phyloP scores from a whole-genome alignment of 2,329 filamentous ascomycete genomes.

The Cytospora piceicola region DNA sequence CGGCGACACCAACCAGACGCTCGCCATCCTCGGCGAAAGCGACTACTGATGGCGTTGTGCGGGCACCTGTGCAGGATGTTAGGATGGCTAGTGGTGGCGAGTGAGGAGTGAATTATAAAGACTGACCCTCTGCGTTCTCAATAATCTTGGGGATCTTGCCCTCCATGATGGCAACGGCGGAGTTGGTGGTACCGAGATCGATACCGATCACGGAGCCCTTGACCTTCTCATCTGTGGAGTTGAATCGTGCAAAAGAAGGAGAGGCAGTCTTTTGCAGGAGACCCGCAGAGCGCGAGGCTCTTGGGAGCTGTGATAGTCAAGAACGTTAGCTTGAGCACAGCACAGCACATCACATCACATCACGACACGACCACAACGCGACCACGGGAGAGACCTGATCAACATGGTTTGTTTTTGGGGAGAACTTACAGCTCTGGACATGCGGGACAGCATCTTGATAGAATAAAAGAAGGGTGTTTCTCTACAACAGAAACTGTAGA shows the following conservation, averaged over 20 bases:
- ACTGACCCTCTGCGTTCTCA: slow-evolving; percentile 90
- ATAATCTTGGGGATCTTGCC: slow-evolving; percentile 95
- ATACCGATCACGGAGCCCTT: slow-evolving; percentile 97
- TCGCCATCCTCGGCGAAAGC: slow-evolving; percentile 95
- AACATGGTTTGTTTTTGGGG: slow-evolving; percentile 34
- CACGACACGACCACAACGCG: background rate
- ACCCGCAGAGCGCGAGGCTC: slow-evolving; percentile 72
- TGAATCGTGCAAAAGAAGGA: slow-evolving; percentile 77
- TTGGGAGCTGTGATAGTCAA: slow-evolving; percentile 67
- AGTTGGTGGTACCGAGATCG: slow-evolving; percentile 97
- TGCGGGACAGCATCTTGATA: slow-evolving; percentile 71
- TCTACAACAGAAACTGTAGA: slow-evolving; percentile 41
- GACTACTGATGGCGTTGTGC: slow-evolving; percentile 92
- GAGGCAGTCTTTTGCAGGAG: slow-evolving; percentile 71
- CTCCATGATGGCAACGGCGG: slow-evolving; percentile 96
- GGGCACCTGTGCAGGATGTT: slow-evolving; percentile 62
- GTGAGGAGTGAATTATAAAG: background rate
- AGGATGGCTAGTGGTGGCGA: slow-evolving; percentile 11
- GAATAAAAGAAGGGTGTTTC: slow-evolving; percentile 40
- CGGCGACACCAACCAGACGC: slow-evolving; percentile 93
- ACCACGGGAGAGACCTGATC: slow-evolving; percentile 1
- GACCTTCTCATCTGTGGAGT: slow-evolving; percentile 83
- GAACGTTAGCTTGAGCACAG: slow-evolving; percentile 30
- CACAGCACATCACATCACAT: too few relatives aligned
- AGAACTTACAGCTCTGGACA: slow-evolving; percentile 75